Evolutionary conservation across 352 stramenopile genomes (phyloP).

Genomic region (Thalassiosira exigua): DNA sequence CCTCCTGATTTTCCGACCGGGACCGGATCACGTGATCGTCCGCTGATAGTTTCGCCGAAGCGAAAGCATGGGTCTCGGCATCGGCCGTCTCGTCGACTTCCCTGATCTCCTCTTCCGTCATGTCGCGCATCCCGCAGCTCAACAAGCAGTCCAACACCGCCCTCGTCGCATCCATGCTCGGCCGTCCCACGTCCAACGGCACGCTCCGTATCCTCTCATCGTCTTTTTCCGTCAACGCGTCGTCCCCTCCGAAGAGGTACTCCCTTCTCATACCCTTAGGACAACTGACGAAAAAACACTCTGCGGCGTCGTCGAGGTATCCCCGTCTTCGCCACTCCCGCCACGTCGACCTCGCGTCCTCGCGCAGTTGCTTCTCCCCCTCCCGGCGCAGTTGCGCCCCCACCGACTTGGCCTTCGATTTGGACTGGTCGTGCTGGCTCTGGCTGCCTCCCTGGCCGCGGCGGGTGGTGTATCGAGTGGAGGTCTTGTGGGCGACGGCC

Average conservation of each 20-base stretch:
- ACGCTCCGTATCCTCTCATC: constrained; percentile 70
- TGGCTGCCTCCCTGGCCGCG: constrained; percentile 93
- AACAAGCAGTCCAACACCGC: constrained; percentile 70
- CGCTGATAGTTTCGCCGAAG: not conserved
- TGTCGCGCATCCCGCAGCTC: constrained; percentile 37
- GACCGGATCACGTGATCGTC: not conserved
- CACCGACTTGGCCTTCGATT: constrained; percentile 90
- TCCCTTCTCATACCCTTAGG: constrained; percentile 71
- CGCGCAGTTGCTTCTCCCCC: constrained; percentile 90
- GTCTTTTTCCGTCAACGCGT: constrained; percentile 35
- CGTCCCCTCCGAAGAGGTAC: constrained; percentile 56
- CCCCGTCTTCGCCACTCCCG: constrained; percentile 84
- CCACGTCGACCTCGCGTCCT: constrained; percentile 89
- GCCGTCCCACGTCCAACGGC: constrained; percentile 73
- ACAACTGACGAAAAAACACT: constrained; percentile 64
- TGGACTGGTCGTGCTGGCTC: constrained; percentile 87
- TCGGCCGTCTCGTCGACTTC: not conserved
- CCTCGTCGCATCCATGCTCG: constrained; percentile 60
- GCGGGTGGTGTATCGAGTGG: constrained; percentile 92
- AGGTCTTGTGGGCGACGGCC: constrained; percentile 92
- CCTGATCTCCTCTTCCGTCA: constrained; percentile 37
- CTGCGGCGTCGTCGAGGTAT: constrained; percentile 25
- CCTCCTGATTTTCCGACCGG: not conserved
- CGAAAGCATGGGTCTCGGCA: constrained; percentile 3
- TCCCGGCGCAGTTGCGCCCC: constrained; percentile 91